A percentile compares a stretch with the other conserved stretches of the same genome.
Conservation (phyloP, 2,329 filamentous ascomycete species). For the Fusarium gaditjirri region DNA sequence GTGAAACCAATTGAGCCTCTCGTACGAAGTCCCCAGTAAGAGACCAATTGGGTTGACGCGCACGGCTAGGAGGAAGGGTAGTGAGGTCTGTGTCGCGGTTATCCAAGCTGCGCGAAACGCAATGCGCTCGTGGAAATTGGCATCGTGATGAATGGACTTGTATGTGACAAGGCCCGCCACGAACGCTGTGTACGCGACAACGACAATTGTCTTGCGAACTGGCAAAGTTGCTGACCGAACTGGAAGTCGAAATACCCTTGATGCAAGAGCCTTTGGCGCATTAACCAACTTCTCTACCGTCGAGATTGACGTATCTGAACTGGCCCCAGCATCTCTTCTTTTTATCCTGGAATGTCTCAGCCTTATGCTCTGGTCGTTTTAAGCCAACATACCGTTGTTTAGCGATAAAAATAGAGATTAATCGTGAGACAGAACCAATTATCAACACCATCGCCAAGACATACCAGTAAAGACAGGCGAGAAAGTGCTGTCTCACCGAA, state of each 20-base stretch:
- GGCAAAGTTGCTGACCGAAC: conserved; percentile 27
- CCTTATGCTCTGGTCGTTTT: neutral
- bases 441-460: conserved; percentile 29
- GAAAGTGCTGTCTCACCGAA: conserved; percentile 40
- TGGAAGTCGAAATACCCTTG: conserved; percentile 15
- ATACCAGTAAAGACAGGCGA: conserved; percentile 44
- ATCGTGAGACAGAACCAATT: conserved; percentile 26
- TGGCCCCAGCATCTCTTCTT: conserved; percentile 24
- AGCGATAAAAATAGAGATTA: conserved; percentile 31
- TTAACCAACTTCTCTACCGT: conserved; percentile 30
- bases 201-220: conserved; percentile 22
- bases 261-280: conserved; percentile 14
- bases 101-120: conserved; percentile 44
- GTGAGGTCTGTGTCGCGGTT: conserved; percentile 36
- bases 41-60: conserved; percentile 41
- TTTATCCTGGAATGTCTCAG: conserved; percentile 23
- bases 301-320: conserved; percentile 24
- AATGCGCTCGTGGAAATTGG: conserved; percentile 40
- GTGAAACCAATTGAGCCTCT: conserved; percentile 43
- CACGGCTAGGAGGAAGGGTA: conserved; percentile 40
- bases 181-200: conserved; percentile 35
- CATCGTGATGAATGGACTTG: conserved; percentile 44
- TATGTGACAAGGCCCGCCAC: conserved; percentile 38
- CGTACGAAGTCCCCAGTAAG: conserved; percentile 41
- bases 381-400: conserved; percentile 37